phyloP scores from a whole-genome alignment of 306 rosid species.

The Lablab purpureus region DNA sequence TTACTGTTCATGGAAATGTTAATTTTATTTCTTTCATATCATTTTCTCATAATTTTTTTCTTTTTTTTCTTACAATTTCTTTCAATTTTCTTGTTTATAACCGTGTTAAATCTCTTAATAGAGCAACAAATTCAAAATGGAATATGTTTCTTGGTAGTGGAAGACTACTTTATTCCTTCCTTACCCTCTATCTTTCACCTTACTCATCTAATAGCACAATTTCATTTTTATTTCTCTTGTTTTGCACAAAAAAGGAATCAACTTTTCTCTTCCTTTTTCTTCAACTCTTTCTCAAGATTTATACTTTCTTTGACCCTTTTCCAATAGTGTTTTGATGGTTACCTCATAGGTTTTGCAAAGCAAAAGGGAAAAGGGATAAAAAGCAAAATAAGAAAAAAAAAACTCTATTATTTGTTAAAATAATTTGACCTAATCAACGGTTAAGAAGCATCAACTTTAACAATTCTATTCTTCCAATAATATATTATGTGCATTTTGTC shows the following conservation, averaged over 20 bases:
- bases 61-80: too few relatives aligned
- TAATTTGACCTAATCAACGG: not conserved
- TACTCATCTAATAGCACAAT: conserved; percentile 21
- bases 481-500: not conserved
- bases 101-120: conserved; percentile 23
- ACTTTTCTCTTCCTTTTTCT: conserved; percentile 30
- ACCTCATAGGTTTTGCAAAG: not conserved
- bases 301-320: conserved; percentile 34
- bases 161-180: conserved; percentile 71
- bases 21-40: too few relatives aligned
- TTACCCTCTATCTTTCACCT: conserved; percentile 46
- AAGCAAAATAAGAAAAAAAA: not conserved
- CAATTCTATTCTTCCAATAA: conserved; percentile 11
- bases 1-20: too few relatives aligned
- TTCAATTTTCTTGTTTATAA: too few relatives aligned
- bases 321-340: not conserved
- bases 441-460: conserved; percentile 5
- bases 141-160: conserved; percentile 63
- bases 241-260: conserved; percentile 46
- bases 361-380: not conserved
- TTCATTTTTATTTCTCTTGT: conserved; percentile 34
- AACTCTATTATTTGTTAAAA: not conserved
- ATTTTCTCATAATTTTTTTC: too few relatives aligned
- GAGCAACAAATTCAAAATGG: conserved; percentile 51
- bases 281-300: not conserved